phyloP scores from a whole-genome alignment of 805 yeast genomes.

The Priceomyces fermenticarens region DNA sequence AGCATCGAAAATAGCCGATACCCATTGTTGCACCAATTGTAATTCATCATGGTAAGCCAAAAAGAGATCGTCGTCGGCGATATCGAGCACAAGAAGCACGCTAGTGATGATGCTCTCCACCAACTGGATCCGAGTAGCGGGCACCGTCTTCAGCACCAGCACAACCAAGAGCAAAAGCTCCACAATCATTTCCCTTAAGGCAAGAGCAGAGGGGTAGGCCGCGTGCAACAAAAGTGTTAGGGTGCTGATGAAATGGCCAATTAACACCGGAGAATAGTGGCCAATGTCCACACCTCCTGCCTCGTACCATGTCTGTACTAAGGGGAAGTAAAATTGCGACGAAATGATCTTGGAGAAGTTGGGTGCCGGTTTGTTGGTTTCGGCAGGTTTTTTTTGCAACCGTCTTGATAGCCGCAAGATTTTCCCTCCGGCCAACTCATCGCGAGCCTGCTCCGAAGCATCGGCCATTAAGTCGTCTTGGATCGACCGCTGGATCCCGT shows the following conservation, averaged over 20 bases:
- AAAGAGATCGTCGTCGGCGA: slow-evolving; percentile 26
- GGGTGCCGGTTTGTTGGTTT: neutral
- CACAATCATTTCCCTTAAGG: slow-evolving; percentile 53
- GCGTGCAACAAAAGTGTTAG: slow-evolving; percentile 54
- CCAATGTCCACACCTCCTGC: slow-evolving; percentile 49
- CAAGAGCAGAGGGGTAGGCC: slow-evolving; percentile 53
- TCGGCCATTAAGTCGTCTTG: slow-evolving; percentile 34
- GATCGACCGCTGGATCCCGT: slow-evolving; percentile 13
- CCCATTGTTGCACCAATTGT: slow-evolving; percentile 21
- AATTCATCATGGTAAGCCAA: slow-evolving; percentile 19
- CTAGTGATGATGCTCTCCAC: slow-evolving; percentile 41
- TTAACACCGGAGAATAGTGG: slow-evolving; percentile 50
- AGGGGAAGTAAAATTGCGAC: slow-evolving; percentile 50
- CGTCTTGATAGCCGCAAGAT: slow-evolving; percentile 41
- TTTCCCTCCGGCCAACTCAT: slow-evolving; percentile 36
- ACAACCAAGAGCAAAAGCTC: slow-evolving; percentile 45
- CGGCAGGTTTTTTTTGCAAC: slow-evolving; percentile 16
- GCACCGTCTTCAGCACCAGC: slow-evolving; percentile 16
- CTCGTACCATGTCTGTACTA: slow-evolving; percentile 51
- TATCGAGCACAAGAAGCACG: slow-evolving; percentile 30
- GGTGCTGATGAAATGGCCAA: slow-evolving; percentile 59
- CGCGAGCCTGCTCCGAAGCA: slow-evolving; percentile 27
- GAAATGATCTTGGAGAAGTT: slow-evolving; percentile 43
- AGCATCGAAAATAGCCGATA: slow-evolving; percentile 28
- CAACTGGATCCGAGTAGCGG: slow-evolving; percentile 28